Base-by-base conservation (phyloP, 2,329 filamentous ascomycete genomes). In the Claviceps sorghi region DNA sequence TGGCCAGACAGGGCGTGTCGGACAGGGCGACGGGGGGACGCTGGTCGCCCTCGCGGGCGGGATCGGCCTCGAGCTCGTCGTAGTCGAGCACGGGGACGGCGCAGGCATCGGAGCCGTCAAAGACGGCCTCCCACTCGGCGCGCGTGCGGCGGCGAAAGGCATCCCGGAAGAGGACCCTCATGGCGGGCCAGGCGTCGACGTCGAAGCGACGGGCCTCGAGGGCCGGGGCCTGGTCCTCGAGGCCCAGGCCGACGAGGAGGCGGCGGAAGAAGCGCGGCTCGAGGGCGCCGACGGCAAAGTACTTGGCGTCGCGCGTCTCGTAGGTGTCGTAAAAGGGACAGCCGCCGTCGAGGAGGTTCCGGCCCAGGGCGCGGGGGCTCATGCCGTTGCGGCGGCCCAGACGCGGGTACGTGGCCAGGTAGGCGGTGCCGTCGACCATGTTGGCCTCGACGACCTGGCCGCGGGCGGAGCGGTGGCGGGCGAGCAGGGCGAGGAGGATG, bases 371-470 rank as follows among this genome's bases (percentile, higher is more conserved):
- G 3, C 66, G 65, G 58, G 72, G 65, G 73, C 88, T 90, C 41
- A 82, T 63, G 1, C 78, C 75, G 7, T 73, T 82, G 63, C 83
- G 82, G 55, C 75, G 72, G 30, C 74, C 73, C 55, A 94, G 71
- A 36, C 91, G 75, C 50, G 86, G 83, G 69, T 91, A 91, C 0
- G 82, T 84, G 1, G 84, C 83, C 29, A 97, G 70, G 66, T 91
- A 91, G 38, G 82, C 79, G 22, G 78, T 80, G 9, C 91, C 91
- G 69, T 97, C 91, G 13, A 96, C 91, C 91, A 97, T 97, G 67
- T 95, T 96, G 17, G 87, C 88, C 69, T 96, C 88, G 9, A 97
- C 89, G 13, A 96, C 83, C 69, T 96, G 91, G 0, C 91, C 91
- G 2, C 69, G 71, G 0, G 88, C 88, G 0, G 74, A 82, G 44